Conservation (phyloP, 768 basidiomycete genomes). For the Leccinum imitatum region DNA sequence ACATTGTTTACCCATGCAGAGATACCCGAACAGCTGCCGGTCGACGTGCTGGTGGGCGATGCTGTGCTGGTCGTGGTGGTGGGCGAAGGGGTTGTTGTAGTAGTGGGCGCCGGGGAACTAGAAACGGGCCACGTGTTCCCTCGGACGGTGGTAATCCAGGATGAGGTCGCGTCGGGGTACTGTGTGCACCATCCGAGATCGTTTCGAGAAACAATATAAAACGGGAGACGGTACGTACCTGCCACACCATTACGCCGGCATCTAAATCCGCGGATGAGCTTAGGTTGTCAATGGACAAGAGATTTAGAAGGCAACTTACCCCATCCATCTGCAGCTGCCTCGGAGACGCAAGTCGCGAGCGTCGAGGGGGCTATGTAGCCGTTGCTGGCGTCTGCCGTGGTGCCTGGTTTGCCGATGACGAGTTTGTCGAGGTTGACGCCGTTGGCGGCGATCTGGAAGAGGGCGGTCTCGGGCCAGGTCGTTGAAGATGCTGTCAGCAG, state of each 20-base stretch:
- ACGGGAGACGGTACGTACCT: slow-evolving; percentile 27
- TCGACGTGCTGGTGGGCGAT: slow-evolving; percentile 24
- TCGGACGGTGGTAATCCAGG: slow-evolving; percentile 43
- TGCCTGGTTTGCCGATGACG: slow-evolving; percentile 56
- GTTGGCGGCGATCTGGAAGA: slow-evolving; percentile 51
- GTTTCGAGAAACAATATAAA: neutral
- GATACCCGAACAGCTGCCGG: slow-evolving; percentile 41
- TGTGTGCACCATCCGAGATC: neutral
- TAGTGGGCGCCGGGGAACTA: neutral
- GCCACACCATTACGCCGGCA: slow-evolving; percentile 44
- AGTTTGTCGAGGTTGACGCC: slow-evolving; percentile 50
- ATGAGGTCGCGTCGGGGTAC: slow-evolving; percentile 40
- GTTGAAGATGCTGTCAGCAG: slow-evolving; percentile 59
- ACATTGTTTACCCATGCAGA: slow-evolving; percentile 41
- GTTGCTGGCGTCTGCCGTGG: slow-evolving; percentile 40
- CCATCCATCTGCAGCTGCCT: slow-evolving; percentile 68
- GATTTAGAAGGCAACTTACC: slow-evolving; percentile 39
- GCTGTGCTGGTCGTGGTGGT: slow-evolving; percentile 2
- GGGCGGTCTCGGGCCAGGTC: slow-evolving; percentile 60
- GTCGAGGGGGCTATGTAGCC: slow-evolving; percentile 59
- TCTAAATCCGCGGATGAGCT: slow-evolving; percentile 19
- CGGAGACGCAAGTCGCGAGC: slow-evolving; percentile 56
- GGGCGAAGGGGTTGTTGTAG: neutral
- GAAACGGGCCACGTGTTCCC: slow-evolving; percentile 36
- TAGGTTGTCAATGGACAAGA: neutral